Percentiles rank a stretch among this genome's conserved stretches.
Conservation (phyloP, 306 rosid genomes). For the Sphenostylis stenocarpa region DNA sequence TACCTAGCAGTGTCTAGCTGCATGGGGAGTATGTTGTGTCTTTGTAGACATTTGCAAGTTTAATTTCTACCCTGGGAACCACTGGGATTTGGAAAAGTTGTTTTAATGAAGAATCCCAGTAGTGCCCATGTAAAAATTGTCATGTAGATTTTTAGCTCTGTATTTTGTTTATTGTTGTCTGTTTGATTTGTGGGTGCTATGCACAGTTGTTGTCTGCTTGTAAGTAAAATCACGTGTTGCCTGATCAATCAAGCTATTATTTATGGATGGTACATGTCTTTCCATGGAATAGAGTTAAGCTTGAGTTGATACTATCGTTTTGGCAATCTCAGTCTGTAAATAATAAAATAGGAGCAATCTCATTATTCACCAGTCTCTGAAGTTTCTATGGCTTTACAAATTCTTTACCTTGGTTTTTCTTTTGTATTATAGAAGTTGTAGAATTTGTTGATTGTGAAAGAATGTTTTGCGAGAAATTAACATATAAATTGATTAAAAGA, state of each 20-base stretch:
- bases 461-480: no score
- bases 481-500: no score
- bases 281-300: background rate
- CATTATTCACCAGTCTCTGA: no score
- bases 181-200: conserved; percentile 9
- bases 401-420: no score
- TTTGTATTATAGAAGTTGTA: no score
- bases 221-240: conserved; percentile 25
- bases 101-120: conserved; percentile 71
- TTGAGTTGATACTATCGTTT: background rate
- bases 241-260: background rate
- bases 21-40: background rate
- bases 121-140: conserved; percentile 30
- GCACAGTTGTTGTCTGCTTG: conserved; percentile 27
- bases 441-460: no score
- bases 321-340: background rate
- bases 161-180: background rate
- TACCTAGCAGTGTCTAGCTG: conserved; percentile 16
- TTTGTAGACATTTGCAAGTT: conserved; percentile 14
- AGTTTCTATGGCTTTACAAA: no score
- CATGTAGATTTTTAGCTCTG: conserved; percentile 15
- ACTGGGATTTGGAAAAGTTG: conserved; percentile 63
- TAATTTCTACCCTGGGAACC: conserved; percentile 27
- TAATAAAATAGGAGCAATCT: background rate
- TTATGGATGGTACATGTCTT: background rate